A percentile compares a stretch with the other conserved stretches of the same genome.
Conservation (phyloP, 2,329 filamentous ascomycete genomes). For the Nannizzia gypsea region DNA sequence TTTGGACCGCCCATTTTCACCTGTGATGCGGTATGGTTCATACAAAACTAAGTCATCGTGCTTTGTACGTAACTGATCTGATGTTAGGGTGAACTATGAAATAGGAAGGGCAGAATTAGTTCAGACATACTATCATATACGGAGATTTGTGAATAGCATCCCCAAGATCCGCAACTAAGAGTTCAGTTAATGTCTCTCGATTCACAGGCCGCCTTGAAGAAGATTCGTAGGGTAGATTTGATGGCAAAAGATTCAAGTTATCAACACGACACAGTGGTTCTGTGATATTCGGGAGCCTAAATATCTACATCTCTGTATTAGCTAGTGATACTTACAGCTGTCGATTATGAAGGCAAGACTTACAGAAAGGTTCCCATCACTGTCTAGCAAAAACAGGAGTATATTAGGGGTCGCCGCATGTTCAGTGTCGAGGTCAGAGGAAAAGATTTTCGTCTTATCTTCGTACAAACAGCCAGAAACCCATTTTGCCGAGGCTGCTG, state of each 20-base stretch:
- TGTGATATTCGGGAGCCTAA: slow-evolving; percentile 60
- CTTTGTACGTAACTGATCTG: slow-evolving; percentile 56
- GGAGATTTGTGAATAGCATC: slow-evolving; percentile 58
- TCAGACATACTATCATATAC: slow-evolving; percentile 61
- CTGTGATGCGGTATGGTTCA: slow-evolving; percentile 53
- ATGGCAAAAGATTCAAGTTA: slow-evolving; percentile 65
- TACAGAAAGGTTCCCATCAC: slow-evolving; percentile 52
- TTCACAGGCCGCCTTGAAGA: slow-evolving; percentile 56
- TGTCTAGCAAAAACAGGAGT: slow-evolving; percentile 65
- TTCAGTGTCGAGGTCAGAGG: slow-evolving; percentile 16
- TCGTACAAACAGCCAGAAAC: slow-evolving; percentile 70
- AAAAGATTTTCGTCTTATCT: slow-evolving; percentile 50
- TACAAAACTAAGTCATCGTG: slow-evolving; percentile 80
- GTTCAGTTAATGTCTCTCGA: slow-evolving; percentile 64
- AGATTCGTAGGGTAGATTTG: slow-evolving; percentile 61
- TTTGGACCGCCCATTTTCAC: slow-evolving; percentile 18
- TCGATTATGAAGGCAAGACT: slow-evolving; percentile 24
- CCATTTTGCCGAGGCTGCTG: slow-evolving; percentile 57
- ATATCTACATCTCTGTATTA: slow-evolving; percentile 46
- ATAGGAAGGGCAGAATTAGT: not conserved
- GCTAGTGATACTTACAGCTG: not conserved
- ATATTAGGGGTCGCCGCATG: slow-evolving; percentile 32
- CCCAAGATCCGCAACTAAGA: slow-evolving; percentile 74
- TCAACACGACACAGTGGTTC: slow-evolving; percentile 63
- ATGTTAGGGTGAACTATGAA: not conserved